Evolutionary conservation across 495 filamentous ascomycete species (phyloP).

Genomic region (Delitschia confertaspora): DNA sequence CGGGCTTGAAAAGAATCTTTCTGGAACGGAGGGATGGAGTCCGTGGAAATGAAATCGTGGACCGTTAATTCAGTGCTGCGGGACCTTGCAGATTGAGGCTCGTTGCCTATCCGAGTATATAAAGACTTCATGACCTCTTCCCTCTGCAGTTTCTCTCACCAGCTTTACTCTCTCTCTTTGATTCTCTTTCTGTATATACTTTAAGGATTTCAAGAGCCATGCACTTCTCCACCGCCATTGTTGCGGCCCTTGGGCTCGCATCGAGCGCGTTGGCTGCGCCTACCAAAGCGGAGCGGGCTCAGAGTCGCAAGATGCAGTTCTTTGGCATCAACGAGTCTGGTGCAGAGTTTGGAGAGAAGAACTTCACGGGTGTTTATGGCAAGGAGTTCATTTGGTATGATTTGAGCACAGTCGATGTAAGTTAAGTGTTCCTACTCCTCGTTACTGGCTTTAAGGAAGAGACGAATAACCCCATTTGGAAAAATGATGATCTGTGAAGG

Average conservation of each 20-base stretch:
- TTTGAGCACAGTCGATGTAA: constrained; percentile 19
- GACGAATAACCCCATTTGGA: too few species aligned
- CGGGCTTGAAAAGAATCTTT: too few species aligned
- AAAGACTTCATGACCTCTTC: too few species aligned
- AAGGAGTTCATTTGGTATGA: constrained; percentile 26
- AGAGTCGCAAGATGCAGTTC: constrained; percentile 17
- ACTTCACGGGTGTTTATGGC: constrained; percentile 24
- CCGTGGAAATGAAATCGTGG: too few species aligned
- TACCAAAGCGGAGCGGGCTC: constrained; percentile 6
- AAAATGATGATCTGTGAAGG: too few species aligned
- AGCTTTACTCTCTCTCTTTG: background rate
- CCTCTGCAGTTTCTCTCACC: too few species aligned
- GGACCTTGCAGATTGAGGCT: too few species aligned
- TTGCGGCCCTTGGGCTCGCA: constrained; percentile 4
- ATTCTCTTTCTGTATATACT: background rate
- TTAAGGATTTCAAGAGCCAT: constrained; percentile 4
- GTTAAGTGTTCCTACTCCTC: background rate
- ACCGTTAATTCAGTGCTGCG: too few species aligned
- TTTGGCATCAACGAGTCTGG: constrained; percentile 27
- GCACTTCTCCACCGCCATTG: background rate
- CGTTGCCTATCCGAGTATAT: too few species aligned
- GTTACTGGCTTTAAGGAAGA: background rate
- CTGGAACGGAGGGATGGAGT: too few species aligned
- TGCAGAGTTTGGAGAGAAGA: constrained; percentile 24
- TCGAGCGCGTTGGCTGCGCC: constrained; percentile 10